Conservation (phyloP, 345 rosid species). For the Citropsis articulata region DNA sequence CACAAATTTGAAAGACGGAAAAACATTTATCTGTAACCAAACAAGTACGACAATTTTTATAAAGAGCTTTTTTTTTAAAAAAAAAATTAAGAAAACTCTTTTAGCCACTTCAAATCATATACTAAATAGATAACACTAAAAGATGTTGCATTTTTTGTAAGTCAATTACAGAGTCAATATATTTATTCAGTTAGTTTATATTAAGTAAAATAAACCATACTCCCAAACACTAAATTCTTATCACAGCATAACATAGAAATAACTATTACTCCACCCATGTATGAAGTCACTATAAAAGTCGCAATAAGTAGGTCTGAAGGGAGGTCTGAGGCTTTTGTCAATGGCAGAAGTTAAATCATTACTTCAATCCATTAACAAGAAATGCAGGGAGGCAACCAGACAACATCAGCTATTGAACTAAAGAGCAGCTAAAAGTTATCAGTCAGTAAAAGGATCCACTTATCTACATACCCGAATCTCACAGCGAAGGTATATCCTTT, state of each 20-base stretch:
- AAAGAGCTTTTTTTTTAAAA: no score
- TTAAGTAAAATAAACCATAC: not conserved
- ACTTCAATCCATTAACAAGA: not conserved
- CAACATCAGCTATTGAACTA: not conserved
- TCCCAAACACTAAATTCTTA: not conserved
- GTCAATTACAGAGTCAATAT: not conserved
- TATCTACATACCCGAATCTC: constrained; percentile 60
- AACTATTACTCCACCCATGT: not conserved
- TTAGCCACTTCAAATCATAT: not conserved
- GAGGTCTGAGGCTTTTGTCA: not conserved
- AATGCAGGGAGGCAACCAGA: not conserved
- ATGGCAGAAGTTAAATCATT: not conserved
- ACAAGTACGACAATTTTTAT: not conserved
- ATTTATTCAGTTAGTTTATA: not conserved
- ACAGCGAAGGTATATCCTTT: constrained; percentile 73
- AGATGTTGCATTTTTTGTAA: not conserved
- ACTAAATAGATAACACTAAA: not conserved
- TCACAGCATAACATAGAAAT: not conserved
- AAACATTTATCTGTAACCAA: not conserved
- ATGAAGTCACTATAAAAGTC: not conserved
- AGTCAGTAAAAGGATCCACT: not conserved
- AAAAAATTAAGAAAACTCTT: not conserved
- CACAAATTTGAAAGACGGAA: not conserved
- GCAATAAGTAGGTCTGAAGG: not conserved
- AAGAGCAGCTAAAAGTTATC: constrained; percentile 3